These are phyloP conservation scores for Podospora comata DNA, from an alignment of 495 filamentous ascomycete genomes.

Conservation along the genomic window DNA sequence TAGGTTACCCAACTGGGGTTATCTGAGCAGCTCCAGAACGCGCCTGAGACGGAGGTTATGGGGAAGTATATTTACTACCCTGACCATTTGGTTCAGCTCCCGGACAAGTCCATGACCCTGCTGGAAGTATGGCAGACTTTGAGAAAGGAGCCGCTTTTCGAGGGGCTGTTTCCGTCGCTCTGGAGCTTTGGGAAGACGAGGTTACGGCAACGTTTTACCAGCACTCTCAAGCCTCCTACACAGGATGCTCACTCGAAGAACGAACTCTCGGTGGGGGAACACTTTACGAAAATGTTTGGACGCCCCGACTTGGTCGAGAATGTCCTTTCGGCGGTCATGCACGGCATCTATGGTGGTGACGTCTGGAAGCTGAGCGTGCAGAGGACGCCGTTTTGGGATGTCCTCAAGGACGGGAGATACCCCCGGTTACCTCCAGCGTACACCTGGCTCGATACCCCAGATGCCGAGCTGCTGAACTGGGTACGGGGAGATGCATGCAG, in stretches of 20 bases:
- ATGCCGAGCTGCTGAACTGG: background rate
- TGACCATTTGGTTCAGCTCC: constrained; percentile 76
- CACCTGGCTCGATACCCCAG: background rate
- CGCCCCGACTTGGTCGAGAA: constrained; percentile 62
- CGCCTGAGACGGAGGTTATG: constrained; percentile 43
- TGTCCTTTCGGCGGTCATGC: constrained; percentile 70
- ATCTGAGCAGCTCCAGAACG: constrained; percentile 52
- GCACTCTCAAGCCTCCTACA: no score
- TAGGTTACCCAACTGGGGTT: constrained; percentile 66
- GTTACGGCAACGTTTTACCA: background rate
- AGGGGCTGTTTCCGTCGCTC: constrained; percentile 36
- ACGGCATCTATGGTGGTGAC: constrained; percentile 95
- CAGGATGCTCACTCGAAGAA: background rate
- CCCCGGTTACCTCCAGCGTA: no score
- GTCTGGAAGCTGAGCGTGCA: constrained; percentile 72
- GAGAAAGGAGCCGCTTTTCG: constrained; percentile 62
- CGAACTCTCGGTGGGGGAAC: constrained; percentile 71
- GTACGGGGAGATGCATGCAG: background rate
- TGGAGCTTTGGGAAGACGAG: constrained; percentile 2
- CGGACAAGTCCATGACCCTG: constrained; percentile 23
- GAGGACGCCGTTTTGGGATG: constrained; percentile 37
- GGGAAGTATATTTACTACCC: constrained; percentile 92
- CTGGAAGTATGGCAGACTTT: constrained; percentile 5
- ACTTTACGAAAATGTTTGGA: constrained; percentile 57
- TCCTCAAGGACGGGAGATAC: background rate